Percentiles rank a stretch among this genome's conserved stretches.
Conservation (phyloP, 2,329 filamentous ascomycete species). For the Clonostachys sp. region DNA sequence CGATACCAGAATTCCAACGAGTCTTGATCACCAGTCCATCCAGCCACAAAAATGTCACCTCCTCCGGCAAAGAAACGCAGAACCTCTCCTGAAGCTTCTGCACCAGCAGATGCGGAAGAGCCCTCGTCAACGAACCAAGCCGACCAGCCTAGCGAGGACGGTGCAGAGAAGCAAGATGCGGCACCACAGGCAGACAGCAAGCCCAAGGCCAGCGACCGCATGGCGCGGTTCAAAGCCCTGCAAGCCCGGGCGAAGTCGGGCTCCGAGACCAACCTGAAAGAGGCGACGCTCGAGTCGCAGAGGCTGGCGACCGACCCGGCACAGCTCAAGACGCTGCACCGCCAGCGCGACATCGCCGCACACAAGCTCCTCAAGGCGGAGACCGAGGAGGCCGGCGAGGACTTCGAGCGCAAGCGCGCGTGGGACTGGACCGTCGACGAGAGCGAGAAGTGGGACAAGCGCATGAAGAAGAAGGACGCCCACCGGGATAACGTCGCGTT, state of each 20-base stretch:
- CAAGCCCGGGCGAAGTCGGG: slow-evolving; percentile 75
- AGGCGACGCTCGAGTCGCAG: slow-evolving; percentile 78
- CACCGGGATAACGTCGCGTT: slow-evolving; percentile 85
- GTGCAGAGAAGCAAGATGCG: no score
- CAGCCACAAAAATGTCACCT: no score
- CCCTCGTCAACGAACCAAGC: no score
- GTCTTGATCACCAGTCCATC: no score
- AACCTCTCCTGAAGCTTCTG: no score
- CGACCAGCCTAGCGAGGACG: no score
- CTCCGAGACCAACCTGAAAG: slow-evolving; percentile 72
- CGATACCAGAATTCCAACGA: no score
- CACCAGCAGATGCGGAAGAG: no score
- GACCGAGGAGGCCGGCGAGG: slow-evolving; percentile 76
- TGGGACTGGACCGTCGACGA: slow-evolving; percentile 99
- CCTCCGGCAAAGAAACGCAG: no score
- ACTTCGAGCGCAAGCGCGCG: slow-evolving; percentile 95
- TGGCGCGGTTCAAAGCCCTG: slow-evolving; percentile 82
- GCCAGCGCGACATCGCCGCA: slow-evolving; percentile 80
- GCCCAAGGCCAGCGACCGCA: slow-evolving; percentile 56
- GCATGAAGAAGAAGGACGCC: slow-evolving; percentile 77
- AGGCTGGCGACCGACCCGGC: slow-evolving; percentile 73
- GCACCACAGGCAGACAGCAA: no score
- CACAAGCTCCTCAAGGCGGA: slow-evolving; percentile 94
- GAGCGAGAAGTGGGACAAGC: slow-evolving; percentile 88
- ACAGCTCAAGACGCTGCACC: slow-evolving; percentile 72